A percentile compares a stretch with the other conserved stretches of the same genome.
Conservation (phyloP, 768 basidiomycete species). For the Stropharia rugosoannulata region DNA sequence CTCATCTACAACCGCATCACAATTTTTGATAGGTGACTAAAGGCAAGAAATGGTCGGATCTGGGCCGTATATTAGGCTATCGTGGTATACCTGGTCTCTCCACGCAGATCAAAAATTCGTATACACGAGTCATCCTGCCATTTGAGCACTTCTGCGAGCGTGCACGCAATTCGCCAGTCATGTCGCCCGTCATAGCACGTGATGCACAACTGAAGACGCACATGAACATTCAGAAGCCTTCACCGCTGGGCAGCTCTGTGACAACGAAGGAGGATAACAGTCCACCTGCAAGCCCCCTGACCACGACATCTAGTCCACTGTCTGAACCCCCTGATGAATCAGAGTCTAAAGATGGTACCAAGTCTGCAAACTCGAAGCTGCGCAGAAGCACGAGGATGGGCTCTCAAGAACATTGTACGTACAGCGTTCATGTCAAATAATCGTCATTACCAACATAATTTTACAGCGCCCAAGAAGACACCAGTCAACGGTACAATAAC, state of each 20-base stretch:
- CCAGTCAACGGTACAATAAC: slow-evolving; percentile 17
- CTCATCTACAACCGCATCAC: slow-evolving; percentile 1
- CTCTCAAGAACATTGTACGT: slow-evolving; percentile 45
- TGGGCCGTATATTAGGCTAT: slow-evolving; percentile 83
- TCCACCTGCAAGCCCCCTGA: slow-evolving; percentile 72
- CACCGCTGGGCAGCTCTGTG: slow-evolving; percentile 37
- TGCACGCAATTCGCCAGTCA: slow-evolving; percentile 62
- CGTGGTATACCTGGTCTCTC: slow-evolving; percentile 79
- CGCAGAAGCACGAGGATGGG: slow-evolving; percentile 53
- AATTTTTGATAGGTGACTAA: slow-evolving; percentile 63
- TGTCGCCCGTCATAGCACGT: slow-evolving; percentile 44
- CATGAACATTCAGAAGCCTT: slow-evolving; percentile 42
- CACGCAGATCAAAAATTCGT: slow-evolving; percentile 87
- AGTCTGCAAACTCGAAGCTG: slow-evolving; percentile 36
- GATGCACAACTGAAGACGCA: slow-evolving; percentile 52
- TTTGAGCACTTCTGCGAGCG: slow-evolving; percentile 89
- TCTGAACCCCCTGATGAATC: slow-evolving; percentile 81
- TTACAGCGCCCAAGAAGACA: slow-evolving; percentile 35
- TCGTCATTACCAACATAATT: slow-evolving; percentile 8
- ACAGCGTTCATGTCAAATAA: slow-evolving; percentile 12
- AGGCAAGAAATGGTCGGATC: slow-evolving; percentile 83
- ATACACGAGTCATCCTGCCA: slow-evolving; percentile 89
- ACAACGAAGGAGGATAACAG: slow-evolving; percentile 46
- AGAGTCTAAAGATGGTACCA: slow-evolving; percentile 56
- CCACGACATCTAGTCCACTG: slow-evolving; percentile 73